Evolutionary conservation across 768 basidiomycete genomes (phyloP), one percentile per base, ranked within the genome.

Genomic region (Arthromyces matolae): DNA sequence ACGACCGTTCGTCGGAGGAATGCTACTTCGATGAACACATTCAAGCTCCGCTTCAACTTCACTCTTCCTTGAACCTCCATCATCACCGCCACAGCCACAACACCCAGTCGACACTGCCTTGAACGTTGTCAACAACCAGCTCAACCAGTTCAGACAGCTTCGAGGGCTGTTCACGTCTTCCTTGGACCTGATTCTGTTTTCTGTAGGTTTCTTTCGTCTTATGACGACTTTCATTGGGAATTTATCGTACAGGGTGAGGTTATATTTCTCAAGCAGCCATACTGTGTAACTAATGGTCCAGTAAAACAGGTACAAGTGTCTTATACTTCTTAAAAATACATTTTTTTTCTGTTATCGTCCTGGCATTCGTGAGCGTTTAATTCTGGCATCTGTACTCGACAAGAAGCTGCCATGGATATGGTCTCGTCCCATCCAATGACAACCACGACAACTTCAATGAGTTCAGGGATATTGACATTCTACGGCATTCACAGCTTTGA

Each of bases 341-440:
- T n/a, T 9, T 33, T 23, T 24, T 4, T 38, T 6, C 14, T 10
- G 6, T 13, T 6, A 29, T 8, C 34, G 29, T 25, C 22, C 9
- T 16, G 34, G n/a, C 24, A 45, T 4, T 19, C 6, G 9, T 13
- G 12, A 27, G 22, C 10, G 19, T 9, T 22, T 22, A 28, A 23
- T 13, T 47, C 22, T 34, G 25, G 12, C 14, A 14, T 4, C 45
- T 22, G 25, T 31, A 42, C 41, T 34, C 32, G 23, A 48, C 42
- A 19, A 52, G 37, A 13, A 52, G 47, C 37, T 48, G 51, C 47
- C 51, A 52, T 24, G 51, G 51, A 29, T 44, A 39, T 7, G 13
- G 38, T 31, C 22, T 24, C 16, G 39, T 27, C 18, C 29, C 52
- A 12, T 41, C 34, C 16, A 35, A 39, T 16, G 28, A 35, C 13